Conservation (phyloP, 2,329 filamentous ascomycete species). For the Geosmithia morbida region DNA sequence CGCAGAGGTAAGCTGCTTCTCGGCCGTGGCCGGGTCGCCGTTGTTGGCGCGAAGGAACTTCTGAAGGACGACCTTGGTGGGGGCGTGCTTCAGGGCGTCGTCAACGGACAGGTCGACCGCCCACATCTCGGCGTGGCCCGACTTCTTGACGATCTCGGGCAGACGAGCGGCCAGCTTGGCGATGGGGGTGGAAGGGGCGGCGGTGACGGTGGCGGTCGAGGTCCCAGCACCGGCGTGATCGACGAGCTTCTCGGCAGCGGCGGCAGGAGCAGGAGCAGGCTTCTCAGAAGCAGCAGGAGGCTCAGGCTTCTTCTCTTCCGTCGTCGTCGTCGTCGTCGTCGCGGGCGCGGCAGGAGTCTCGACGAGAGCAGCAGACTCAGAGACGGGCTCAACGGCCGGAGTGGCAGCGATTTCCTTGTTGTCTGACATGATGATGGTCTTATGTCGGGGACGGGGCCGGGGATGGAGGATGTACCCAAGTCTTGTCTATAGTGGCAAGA, state of each 20-base stretch:
- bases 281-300: background rate
- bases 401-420: conserved; percentile 8
- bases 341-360: background rate
- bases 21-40: conserved; percentile 57
- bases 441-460: background rate
- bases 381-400: background rate
- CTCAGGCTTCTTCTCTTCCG: background rate
- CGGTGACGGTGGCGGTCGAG: conserved; percentile 6
- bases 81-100: conserved; percentile 36
- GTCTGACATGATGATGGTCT: conserved; percentile 12
- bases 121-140: conserved; percentile 69
- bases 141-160: conserved; percentile 37
- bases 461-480: too few relatives aligned
- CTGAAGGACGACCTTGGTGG: conserved; percentile 72
- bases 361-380: background rate
- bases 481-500: background rate
- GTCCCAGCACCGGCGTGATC: conserved; percentile 1
- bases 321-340: background rate
- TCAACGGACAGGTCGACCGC: conserved; percentile 52
- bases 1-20: conserved; percentile 64
- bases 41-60: conserved; percentile 91
- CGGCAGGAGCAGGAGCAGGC: background rate
- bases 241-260: background rate
- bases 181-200: conserved; percentile 22
- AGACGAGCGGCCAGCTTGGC: conserved; percentile 43